These are phyloP conservation scores for Guadua angustifolia DNA, from an alignment of 176 grass and related monocot species.

Conservation along the genomic window DNA sequence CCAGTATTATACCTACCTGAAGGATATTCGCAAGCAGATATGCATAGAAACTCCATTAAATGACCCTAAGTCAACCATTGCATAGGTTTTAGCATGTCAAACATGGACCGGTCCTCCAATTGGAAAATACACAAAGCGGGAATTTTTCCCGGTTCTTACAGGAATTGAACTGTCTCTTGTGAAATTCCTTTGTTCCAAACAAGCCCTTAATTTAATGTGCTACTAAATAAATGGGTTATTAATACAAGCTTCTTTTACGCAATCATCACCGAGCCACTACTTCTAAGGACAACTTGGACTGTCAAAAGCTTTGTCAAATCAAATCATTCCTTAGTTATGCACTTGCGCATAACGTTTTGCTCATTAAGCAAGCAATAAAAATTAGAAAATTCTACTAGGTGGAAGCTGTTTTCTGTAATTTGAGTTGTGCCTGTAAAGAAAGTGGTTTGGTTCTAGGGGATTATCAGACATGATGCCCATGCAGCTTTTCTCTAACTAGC, in stretches of 20 bases:
- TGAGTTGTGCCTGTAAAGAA: neutral
- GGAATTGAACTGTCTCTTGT: too few relatives aligned
- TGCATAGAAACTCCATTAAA: neutral
- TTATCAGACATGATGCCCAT: neutral
- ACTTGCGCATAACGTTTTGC: neutral
- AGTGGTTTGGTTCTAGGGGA: neutral
- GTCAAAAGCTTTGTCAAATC: neutral
- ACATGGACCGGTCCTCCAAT: neutral
- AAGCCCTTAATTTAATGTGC: too few relatives aligned
- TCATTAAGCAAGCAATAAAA: neutral
- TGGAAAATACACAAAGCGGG: neutral
- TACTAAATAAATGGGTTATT: neutral
- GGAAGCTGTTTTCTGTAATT: neutral
- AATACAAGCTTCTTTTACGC: conserved; percentile 9
- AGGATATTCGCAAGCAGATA: conserved; percentile 29
- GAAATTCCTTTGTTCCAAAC: too few relatives aligned
- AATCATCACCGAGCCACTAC: too few relatives aligned
- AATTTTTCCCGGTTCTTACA: too few relatives aligned
- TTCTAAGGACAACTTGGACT: conserved; percentile 19
- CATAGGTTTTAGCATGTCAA: neutral
- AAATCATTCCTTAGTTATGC: neutral
- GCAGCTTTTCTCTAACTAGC: conserved; percentile 7
- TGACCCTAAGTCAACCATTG: neutral
- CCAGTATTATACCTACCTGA: conserved; percentile 23
- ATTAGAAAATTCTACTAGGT: neutral